Percentiles rank a stretch among this genome's conserved stretches.
Evolutionary conservation across 2,329 filamentous ascomycete genomes (phyloP).

Genomic region (Aspergillus sp.): DNA sequence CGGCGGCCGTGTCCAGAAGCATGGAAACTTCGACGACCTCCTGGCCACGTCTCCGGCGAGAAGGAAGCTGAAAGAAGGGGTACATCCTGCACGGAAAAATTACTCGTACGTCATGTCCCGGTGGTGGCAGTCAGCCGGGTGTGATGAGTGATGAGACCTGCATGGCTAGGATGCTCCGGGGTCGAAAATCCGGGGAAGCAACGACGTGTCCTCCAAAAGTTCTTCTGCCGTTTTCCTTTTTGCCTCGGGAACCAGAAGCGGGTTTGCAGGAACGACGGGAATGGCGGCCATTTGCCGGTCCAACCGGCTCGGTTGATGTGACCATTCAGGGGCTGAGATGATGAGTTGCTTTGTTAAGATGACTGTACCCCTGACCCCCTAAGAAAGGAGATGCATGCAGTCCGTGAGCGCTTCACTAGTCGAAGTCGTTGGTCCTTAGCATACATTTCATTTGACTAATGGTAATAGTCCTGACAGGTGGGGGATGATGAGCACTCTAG

Average conservation of each 20-base stretch:
- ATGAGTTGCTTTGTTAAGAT: no score
- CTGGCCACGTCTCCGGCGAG: not conserved
- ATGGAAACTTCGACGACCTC: not conserved
- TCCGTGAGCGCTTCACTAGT: not conserved
- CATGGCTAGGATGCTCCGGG: constrained; percentile 10
- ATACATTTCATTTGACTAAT: not conserved
- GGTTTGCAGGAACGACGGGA: not conserved
- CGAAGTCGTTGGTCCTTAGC: not conserved
- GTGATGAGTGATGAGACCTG: constrained; percentile 8
- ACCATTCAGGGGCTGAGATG: constrained; percentile 10
- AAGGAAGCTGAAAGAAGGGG: not conserved
- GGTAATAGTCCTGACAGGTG: not conserved
- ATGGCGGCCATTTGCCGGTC: constrained; percentile 7
- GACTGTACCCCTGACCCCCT: not conserved
- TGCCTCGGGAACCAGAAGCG: not conserved
- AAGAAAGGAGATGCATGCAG: not conserved
- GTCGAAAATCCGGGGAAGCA: constrained; percentile 18
- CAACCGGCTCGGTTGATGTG: constrained; percentile 12
- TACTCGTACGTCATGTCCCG: not conserved
- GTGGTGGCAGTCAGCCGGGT: not conserved
- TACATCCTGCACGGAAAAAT: not conserved
- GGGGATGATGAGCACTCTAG: not conserved
- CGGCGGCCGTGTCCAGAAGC: not conserved
- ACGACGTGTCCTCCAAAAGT: not conserved
- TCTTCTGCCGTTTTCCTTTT: not conserved